phyloP scores from a whole-genome alignment of 2,329 filamentous ascomycete genomes.

The Knufia petricola region DNA sequence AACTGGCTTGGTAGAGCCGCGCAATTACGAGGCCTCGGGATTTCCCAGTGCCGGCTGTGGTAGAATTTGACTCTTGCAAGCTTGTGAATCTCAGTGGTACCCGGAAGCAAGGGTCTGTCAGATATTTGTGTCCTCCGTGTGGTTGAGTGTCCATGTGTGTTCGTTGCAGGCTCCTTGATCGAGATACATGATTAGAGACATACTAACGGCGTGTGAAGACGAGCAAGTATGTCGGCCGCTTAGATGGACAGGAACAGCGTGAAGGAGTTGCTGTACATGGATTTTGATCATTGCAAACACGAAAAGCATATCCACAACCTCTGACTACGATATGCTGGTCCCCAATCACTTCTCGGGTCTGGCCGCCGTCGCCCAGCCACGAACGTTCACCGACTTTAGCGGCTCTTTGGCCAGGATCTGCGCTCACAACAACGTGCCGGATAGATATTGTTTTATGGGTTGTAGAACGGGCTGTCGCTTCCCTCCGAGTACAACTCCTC shows the following conservation, averaged over 20 bases:
- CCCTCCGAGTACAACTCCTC: slow-evolving; percentile 75
- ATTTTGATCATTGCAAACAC: slow-evolving; percentile 3
- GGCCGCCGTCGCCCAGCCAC: background rate
- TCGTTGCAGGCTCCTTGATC: too few species aligned
- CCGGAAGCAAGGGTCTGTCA: too few species aligned
- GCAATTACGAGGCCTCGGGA: background rate
- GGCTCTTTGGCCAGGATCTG: background rate
- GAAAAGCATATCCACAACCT: background rate
- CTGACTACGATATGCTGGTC: background rate
- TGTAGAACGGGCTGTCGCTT: slow-evolving; percentile 22
- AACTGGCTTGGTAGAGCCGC: background rate
- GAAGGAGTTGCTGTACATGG: slow-evolving; percentile 5
- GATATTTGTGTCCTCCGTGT: too few species aligned
- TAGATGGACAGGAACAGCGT: too few species aligned
- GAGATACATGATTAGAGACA: too few species aligned
- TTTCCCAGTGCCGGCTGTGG: background rate
- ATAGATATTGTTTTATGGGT: slow-evolving; percentile 15
- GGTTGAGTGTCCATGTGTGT: too few species aligned
- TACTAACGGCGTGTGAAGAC: too few species aligned
- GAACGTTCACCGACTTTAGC: background rate
- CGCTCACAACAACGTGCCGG: background rate
- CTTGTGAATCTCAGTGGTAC: too few species aligned
- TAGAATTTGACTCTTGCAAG: too few species aligned
- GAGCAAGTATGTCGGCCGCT: too few species aligned
- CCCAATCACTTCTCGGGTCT: background rate